Percentiles rank a stretch among this genome's conserved stretches.
Evolutionary conservation across 2,329 filamentous ascomycete species (phyloP).

Genomic region (Bipolaris oryzae): DNA sequence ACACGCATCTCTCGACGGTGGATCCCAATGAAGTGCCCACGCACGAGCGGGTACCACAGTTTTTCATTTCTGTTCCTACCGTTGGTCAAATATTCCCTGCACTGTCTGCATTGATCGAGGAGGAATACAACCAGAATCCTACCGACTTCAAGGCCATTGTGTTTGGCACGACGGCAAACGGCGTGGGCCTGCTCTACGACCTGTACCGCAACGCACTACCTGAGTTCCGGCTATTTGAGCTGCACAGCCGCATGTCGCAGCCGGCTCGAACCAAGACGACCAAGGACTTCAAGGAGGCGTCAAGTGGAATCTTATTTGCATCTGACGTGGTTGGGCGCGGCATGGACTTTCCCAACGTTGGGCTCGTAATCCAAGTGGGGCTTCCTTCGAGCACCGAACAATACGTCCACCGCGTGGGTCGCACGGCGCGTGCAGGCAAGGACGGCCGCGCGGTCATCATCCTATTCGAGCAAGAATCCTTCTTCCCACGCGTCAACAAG

Average conservation of each 20-base stretch:
- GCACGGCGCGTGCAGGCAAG: slow-evolving; percentile 51
- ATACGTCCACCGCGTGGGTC: slow-evolving; percentile 51
- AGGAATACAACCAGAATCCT: slow-evolving; percentile 50
- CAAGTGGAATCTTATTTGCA: slow-evolving; percentile 59
- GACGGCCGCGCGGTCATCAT: slow-evolving; percentile 61
- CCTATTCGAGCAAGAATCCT: slow-evolving; percentile 59
- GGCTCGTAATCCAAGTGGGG: slow-evolving; percentile 57
- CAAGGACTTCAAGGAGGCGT: slow-evolving; percentile 53
- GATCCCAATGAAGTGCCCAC: slow-evolving; percentile 54
- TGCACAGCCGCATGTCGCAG: slow-evolving; percentile 54
- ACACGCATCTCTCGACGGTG: slow-evolving; percentile 53
- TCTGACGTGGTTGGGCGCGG: slow-evolving; percentile 56
- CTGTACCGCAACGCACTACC: slow-evolving; percentile 44
- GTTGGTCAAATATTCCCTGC: slow-evolving; percentile 54
- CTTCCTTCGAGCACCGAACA: slow-evolving; percentile 59
- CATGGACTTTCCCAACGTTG: slow-evolving; percentile 60
- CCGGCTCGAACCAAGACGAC: slow-evolving; percentile 52
- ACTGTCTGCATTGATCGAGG: slow-evolving; percentile 53
- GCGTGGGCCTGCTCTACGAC: slow-evolving; percentile 52
- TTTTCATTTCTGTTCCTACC: slow-evolving; percentile 52
- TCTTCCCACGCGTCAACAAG: slow-evolving; percentile 58
- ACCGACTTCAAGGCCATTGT: slow-evolving; percentile 55
- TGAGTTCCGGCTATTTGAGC: slow-evolving; percentile 49
- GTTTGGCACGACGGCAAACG: slow-evolving; percentile 56
- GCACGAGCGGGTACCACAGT: slow-evolving; percentile 58